Conservation (phyloP, 768 basidiomycete genomes). For the Pleurotus tuoliensis region DNA sequence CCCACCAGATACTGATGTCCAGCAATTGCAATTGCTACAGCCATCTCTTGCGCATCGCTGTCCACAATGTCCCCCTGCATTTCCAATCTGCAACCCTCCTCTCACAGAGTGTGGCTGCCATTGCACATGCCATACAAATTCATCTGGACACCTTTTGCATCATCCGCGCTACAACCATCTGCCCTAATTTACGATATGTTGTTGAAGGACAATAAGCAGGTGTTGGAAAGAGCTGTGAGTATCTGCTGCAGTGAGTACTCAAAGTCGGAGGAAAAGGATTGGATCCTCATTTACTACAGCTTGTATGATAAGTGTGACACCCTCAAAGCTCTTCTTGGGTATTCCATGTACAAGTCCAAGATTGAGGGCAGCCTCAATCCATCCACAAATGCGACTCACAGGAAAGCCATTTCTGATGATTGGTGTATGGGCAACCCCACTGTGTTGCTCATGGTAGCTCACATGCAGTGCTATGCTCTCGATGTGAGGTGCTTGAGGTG, state of each 20-base stretch:
- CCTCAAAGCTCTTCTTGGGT: neutral
- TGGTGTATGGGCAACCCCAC: neutral
- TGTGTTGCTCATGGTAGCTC: no score
- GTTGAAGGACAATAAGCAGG: neutral
- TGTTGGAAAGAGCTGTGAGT: neutral
- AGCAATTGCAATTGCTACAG: slow-evolving; percentile 3
- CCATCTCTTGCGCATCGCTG: neutral
- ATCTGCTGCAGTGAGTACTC: neutral
- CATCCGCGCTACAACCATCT: neutral
- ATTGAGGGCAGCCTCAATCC: neutral
- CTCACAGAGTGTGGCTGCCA: neutral
- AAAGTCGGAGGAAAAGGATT: neutral
- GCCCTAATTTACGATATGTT: slow-evolving; percentile 4
- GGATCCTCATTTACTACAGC: slow-evolving; percentile 6
- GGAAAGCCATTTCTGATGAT: neutral
- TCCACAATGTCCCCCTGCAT: neutral
- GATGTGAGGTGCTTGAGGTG: no score
- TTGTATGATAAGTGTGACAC: neutral
- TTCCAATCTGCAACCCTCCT: slow-evolving; percentile 8
- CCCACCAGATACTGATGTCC: slow-evolving; percentile 4
- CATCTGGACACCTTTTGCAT: neutral
- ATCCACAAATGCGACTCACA: neutral
- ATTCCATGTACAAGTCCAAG: slow-evolving; percentile 2
- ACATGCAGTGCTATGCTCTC: no score
- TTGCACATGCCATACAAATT: neutral